Conservation (phyloP, 257 asterid genomes). For the Cruciata laevipes region DNA sequence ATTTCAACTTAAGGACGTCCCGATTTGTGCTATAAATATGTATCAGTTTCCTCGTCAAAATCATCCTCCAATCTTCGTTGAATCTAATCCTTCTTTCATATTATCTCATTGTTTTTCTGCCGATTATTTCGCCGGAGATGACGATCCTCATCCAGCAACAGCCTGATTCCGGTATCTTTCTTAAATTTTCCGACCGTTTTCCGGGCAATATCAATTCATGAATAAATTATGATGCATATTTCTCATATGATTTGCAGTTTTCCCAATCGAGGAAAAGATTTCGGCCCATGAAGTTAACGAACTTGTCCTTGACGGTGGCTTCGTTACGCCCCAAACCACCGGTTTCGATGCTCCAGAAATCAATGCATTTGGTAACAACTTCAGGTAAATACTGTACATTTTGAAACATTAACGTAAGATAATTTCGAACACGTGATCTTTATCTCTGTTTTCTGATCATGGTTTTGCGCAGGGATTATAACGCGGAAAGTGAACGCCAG, state of each 20-base stretch:
- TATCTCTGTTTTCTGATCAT: conserved; percentile 9
- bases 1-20: conserved; percentile 40
- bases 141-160: conserved; percentile 48
- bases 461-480: conserved; percentile 40
- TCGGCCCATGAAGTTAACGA: conserved; percentile 22
- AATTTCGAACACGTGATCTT: not conserved
- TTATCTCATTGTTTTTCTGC: not conserved
- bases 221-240: no score
- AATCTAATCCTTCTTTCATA: not conserved
- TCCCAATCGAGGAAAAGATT: conserved; percentile 29
- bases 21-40: conserved; percentile 39
- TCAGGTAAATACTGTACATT: conserved; percentile 31
- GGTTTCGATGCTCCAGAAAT: conserved; percentile 52
- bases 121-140: conserved; percentile 22
- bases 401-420: not conserved
- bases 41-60: not conserved
- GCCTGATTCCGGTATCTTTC: conserved; percentile 32
- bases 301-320: conserved; percentile 47
- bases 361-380: conserved; percentile 57
- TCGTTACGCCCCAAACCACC: conserved; percentile 28
- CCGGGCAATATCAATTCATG: not conserved
- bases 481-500: conserved; percentile 55
- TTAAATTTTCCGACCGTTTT: not conserved
- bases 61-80: not conserved
- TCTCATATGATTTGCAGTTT: conserved; percentile 19